These are phyloP conservation scores for Trichoderma gracile DNA, from an alignment of 2,329 filamentous ascomycete genomes.

Conservation along the genomic window DNA sequence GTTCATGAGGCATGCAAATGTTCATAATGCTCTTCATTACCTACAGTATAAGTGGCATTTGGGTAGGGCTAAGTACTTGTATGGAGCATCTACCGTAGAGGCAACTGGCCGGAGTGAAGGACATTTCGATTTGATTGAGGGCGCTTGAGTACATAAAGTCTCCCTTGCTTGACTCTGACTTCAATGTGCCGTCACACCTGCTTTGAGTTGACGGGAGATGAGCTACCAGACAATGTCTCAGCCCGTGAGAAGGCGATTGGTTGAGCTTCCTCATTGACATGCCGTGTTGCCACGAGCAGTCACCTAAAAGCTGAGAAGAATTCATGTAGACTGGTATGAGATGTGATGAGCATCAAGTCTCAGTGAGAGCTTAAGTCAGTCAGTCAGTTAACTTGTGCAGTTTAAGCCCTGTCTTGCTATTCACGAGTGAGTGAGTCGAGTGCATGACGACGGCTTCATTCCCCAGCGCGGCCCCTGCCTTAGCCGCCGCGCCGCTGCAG, in stretches of 20 bases:
- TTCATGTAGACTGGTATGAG: neutral
- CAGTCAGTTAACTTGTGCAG: too few relatives aligned
- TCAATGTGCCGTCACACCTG: neutral
- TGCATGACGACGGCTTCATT: too few relatives aligned
- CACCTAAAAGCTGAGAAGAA: neutral
- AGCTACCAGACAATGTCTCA: constrained; percentile 2
- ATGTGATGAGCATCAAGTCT: neutral
- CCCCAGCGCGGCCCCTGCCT: constrained; percentile 17
- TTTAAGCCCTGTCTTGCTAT: too few relatives aligned
- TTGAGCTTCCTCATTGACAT: neutral
- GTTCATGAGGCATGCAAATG: too few relatives aligned
- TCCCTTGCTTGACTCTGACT: neutral
- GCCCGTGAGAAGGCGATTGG: neutral
- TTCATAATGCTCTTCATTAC: too few relatives aligned
- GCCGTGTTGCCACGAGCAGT: neutral
- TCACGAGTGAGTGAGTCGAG: too few relatives aligned
- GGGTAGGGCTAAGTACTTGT: too few relatives aligned
- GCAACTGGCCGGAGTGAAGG: too few relatives aligned
- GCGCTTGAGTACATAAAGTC: too few relatives aligned
- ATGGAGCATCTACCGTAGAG: too few relatives aligned
- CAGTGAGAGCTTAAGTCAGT: neutral
- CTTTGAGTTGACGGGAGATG: neutral
- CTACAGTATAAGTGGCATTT: too few relatives aligned
- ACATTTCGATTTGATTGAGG: too few relatives aligned
- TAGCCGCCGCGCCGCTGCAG: constrained; percentile 17